Percentiles rank a stretch among this genome's conserved stretches.
These are phyloP conservation scores for Lactifluus volemus DNA, from an alignment of 768 basidiomycete genomes.

Conservation along the genomic window DNA sequence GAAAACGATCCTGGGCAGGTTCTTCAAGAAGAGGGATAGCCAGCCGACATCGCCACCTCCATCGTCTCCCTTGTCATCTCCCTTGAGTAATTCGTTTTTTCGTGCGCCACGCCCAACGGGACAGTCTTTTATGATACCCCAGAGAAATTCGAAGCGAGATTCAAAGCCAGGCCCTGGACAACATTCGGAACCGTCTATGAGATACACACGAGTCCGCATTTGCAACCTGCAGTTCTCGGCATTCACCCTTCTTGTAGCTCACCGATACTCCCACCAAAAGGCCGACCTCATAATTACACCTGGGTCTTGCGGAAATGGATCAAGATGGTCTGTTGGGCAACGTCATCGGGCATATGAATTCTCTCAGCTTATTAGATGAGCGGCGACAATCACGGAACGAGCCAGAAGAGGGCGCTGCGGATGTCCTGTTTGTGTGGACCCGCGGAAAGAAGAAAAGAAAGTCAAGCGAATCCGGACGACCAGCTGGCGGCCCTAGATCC, in stretches of 20 bases:
- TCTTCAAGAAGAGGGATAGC: constrained; percentile 54
- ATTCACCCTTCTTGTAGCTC: constrained; percentile 59
- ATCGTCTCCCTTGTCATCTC: neutral
- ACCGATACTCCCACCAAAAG: constrained; percentile 31
- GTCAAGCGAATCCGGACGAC: neutral
- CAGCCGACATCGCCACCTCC: constrained; percentile 16
- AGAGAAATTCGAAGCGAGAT: constrained; percentile 18
- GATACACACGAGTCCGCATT: constrained; percentile 7
- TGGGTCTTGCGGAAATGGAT: constrained; percentile 78
- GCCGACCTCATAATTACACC: constrained; percentile 46
- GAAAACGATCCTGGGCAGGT: constrained; percentile 55
- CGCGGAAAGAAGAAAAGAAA: constrained; percentile 31
- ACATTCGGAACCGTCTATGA: neutral
- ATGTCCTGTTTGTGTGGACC: constrained; percentile 77
- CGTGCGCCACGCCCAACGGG: constrained; percentile 4
- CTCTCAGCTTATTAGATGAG: constrained; percentile 16
- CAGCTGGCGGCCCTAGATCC: neutral
- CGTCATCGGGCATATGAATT: constrained; percentile 33
- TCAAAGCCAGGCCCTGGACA: constrained; percentile 14
- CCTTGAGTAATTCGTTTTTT: constrained; percentile 1
- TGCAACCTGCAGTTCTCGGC: constrained; percentile 49
- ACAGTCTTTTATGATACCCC: constrained; percentile 5
- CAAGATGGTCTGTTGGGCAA: constrained; percentile 45
- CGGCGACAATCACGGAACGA: constrained; percentile 15
- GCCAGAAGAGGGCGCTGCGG: constrained; percentile 30